Evolutionary conservation across 78 protist genomes (phyloP), one percentile per base, ranked within the genome.

Genomic region (Dictyostelium citrinum): DNA sequence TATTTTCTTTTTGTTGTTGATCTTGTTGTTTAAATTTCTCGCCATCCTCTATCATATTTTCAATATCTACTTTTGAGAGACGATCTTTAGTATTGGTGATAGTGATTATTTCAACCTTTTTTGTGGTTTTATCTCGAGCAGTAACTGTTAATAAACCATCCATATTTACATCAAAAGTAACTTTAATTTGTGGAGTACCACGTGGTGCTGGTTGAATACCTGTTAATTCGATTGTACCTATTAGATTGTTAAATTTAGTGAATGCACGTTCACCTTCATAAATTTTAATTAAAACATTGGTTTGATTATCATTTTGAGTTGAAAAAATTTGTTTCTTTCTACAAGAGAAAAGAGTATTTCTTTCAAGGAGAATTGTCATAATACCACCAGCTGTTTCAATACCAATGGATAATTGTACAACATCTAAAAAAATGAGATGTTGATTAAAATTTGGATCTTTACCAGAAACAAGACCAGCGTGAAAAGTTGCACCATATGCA

Each of bases 351-450:
- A 98, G 93, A 24, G 99, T 97, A 98, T 98, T 98, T 85, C 99
- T 96, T 96, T 96, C 88, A 80, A 99, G 98, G 58, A 99, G 91
- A 43, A 78, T 68, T n/a, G 99, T 97, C 99, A 99, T 99, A 61
- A 99, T 97, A 51, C 99, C 99, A 29, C 99, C 99, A 49, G 96
- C 99, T 33, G 98, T 98, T 90, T 81, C 99, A 81, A 99, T 71
- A 35, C 99, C 99, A 49, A 99, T 86, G 20, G 99, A 97, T 17
- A 99, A 97, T n/a, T 99, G 99, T 20, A 99, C 90, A n/a, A 99
- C 99, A 95, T 99, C 99, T 39, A 99, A 88, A 37, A 99, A 96
- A 35, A 99, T 84, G 24, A 98, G 51, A 39, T 39, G 45, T 35
- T 97, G 97, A 83, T 93, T 27, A 27, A 98, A 98, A 98, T 72